Evolutionary conservation across 2,329 filamentous ascomycete genomes (phyloP).

Genomic region (Calycina herbarum): DNA sequence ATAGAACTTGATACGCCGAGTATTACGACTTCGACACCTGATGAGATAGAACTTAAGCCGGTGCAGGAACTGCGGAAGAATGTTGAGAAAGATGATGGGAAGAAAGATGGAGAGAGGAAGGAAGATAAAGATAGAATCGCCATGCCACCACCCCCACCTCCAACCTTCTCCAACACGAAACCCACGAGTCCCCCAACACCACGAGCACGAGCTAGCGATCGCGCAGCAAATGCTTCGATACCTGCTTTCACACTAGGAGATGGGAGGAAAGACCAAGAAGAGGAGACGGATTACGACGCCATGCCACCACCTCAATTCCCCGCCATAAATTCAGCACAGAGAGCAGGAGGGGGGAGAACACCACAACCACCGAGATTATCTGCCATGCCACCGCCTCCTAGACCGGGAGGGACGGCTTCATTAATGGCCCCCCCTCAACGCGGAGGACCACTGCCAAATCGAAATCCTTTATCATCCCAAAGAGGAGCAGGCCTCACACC

Average conservation of each 20-base stretch:
- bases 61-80: not conserved
- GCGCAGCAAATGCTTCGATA: constrained; percentile 15
- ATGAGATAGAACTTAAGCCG: not conserved
- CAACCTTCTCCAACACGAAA: constrained; percentile 30
- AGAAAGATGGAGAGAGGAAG: constrained; percentile 14
- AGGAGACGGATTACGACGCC: constrained; percentile 30
- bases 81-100: not conserved
- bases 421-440: constrained; percentile 30
- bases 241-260: constrained; percentile 23
- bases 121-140: constrained; percentile 37
- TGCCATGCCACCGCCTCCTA: constrained; percentile 19
- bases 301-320: constrained; percentile 44
- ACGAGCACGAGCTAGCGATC: constrained; percentile 41
- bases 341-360: constrained; percentile 39
- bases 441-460: constrained; percentile 24
- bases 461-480: constrained; percentile 36
- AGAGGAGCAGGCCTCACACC: constrained; percentile 50
- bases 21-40: constrained; percentile 9
- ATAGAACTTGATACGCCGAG: constrained; percentile 17
- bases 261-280: constrained; percentile 20
- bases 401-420: constrained; percentile 9
- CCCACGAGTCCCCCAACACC: constrained; percentile 46
- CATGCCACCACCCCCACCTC: constrained; percentile 42
- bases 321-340: constrained; percentile 52
- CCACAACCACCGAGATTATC: constrained; percentile 25